Base-by-base conservation (phyloP, 805 yeast genomes). In the Kluyveromyces aestuarii region DNA sequence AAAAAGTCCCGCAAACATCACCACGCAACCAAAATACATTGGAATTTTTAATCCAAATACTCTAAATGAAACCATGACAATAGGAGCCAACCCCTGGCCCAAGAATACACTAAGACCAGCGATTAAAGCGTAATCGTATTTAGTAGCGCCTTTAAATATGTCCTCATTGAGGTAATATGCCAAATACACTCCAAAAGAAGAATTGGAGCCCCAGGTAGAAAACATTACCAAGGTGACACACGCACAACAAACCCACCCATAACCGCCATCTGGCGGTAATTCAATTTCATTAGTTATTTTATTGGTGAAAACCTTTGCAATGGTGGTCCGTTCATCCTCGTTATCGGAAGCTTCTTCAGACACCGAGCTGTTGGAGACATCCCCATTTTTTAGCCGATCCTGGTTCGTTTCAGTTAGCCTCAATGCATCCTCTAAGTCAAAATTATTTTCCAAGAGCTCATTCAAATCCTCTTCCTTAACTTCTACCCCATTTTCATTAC, bases 141-240 rank as follows among this genome's bases (percentile, higher is more conserved):
- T 74, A 1, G 73, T 60, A 0, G 83, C 82, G 2, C 82, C 86
- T 0, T 68, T 66, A 53, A 80, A 82, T 0, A 72, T 66, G 41
- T 75, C 63, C 46, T 74, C 59, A 40, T 75, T 72, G 21, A 83
- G 53, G 57, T 81, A 84, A 52, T 72, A 73, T 1, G 84, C 72
- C 27, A 84, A 66, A 54, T 80, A 82, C 6, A 84, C 74, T 27
- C 87, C 83, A 59, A 73, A 84, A 4, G 82, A 82, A 6, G 68
- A 62, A 53, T 83, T 84, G 54, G 84, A 75, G 14, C 93, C 93
- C 90, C 91, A 84, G 0, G 87, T 76, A 38, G 76, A 70, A 53
- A 79, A 75, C 59, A 79, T 79, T 44, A 79, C 66, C 4, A 78
- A 47, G 25, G 72, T 66, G 2, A 77, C 73, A 11, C 80, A 77